Evolutionary conservation across 148 eudicot genomes (phyloP).

Genomic region (Fagopyrum tataricum): DNA sequence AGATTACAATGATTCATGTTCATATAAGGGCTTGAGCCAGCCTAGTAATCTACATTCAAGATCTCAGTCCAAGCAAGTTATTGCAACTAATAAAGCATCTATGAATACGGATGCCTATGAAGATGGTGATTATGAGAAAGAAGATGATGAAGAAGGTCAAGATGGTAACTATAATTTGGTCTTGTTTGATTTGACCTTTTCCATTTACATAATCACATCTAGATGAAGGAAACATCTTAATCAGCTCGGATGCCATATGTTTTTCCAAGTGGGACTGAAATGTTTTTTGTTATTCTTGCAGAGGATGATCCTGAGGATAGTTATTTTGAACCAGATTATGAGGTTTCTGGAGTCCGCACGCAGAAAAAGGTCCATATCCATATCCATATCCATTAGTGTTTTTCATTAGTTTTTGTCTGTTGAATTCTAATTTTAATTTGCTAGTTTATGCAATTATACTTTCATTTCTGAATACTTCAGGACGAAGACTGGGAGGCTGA

Average conservation of each 20-base stretch:
- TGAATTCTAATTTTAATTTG: neutral
- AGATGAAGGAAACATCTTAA: neutral
- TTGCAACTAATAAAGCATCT: constrained; percentile 22
- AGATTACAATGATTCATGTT: constrained; percentile 62
- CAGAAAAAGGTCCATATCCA: constrained; percentile 40
- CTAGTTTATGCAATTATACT: neutral
- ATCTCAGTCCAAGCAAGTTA: constrained; percentile 28
- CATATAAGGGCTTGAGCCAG: constrained; percentile 28
- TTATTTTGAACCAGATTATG: constrained; percentile 83
- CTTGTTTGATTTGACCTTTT: too few relatives aligned
- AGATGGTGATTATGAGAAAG: constrained; percentile 36
- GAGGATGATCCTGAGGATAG: constrained; percentile 95
- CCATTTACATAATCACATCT: neutral
- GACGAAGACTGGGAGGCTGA: constrained; percentile 86
- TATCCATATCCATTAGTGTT: neutral
- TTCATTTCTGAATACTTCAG: constrained; percentile 19
- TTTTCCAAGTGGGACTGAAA: neutral
- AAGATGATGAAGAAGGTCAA: constrained; percentile 44
- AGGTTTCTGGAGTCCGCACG: constrained; percentile 27
- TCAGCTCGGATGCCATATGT: neutral
- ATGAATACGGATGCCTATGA: constrained; percentile 34
- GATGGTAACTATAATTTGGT: constrained; percentile 19
- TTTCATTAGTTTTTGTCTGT: neutral
- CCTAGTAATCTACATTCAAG: constrained; percentile 35
- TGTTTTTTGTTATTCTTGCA: constrained; percentile 27